phyloP scores from a whole-genome alignment of 2,329 filamentous ascomycete species.

The Magnaporthiopsis rhizophila region DNA sequence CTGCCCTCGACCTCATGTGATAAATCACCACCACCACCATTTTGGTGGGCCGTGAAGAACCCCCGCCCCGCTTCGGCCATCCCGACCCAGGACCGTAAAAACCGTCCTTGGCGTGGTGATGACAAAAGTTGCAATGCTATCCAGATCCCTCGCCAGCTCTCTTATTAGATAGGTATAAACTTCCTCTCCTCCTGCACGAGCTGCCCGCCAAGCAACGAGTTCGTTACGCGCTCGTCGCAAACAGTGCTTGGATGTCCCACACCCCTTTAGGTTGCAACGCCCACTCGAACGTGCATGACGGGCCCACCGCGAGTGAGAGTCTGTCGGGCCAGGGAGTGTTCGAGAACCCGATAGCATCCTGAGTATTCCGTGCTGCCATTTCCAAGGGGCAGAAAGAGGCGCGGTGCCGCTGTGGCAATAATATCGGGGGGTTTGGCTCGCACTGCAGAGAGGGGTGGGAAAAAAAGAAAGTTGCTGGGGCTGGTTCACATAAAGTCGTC shows the following conservation, averaged over 20 bases:
- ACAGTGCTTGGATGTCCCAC: background rate
- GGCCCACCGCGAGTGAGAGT: background rate
- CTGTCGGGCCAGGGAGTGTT: background rate
- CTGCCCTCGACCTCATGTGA: background rate
- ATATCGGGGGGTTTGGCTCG: background rate
- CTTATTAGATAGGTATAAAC: background rate
- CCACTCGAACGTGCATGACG: conserved; percentile 1
- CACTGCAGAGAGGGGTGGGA: background rate
- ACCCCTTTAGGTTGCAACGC: background rate
- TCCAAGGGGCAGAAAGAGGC: background rate
- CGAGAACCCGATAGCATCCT: background rate
- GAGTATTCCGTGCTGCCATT: background rate
- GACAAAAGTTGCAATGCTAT: background rate
- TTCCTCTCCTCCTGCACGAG: background rate
- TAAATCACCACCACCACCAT: background rate
- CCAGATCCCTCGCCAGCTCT: background rate
- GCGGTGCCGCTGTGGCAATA: background rate
- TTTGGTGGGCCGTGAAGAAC: background rate
- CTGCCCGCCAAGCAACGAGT: background rate
- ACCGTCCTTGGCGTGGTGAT: background rate
- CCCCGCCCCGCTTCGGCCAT: background rate
- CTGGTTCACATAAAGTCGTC: conserved; percentile 64
- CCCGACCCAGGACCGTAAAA: background rate
- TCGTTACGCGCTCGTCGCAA: background rate
- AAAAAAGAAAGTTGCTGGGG: background rate